These are phyloP conservation scores for Datisca glomerata DNA, from an alignment of 306 rosid species.

Conservation along the genomic window DNA sequence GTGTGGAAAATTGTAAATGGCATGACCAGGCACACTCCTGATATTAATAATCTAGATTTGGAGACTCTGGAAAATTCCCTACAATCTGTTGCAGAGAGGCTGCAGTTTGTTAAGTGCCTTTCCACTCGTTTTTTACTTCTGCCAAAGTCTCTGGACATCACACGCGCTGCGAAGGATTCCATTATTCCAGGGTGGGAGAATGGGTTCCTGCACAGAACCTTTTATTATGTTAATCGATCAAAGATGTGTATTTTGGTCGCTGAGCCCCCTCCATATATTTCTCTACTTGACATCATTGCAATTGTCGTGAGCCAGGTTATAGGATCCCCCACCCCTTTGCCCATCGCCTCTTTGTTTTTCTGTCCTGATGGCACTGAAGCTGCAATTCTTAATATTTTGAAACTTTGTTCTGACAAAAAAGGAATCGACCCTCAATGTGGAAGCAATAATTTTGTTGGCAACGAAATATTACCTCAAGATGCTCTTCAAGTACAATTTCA, in stretches of 20 bases:
- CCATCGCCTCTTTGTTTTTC: constrained; percentile 65
- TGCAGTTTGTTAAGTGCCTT: constrained; percentile 73
- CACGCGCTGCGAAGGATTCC: constrained; percentile 46
- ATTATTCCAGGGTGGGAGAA: constrained; percentile 59
- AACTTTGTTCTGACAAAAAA: constrained; percentile 73
- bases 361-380: constrained; percentile 85
- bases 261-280: constrained; percentile 75
- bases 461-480: constrained; percentile 77
- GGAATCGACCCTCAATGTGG: constrained; percentile 50
- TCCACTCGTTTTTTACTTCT: constrained; percentile 68
- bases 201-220: constrained; percentile 49
- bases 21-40: constrained; percentile 57
- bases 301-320: constrained; percentile 77
- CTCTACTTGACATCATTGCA: constrained; percentile 66
- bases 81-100: constrained; percentile 57
- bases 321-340: constrained; percentile 76
- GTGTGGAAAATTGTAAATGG: constrained; percentile 68
- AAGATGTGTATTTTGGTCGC: constrained; percentile 61
- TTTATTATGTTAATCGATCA: constrained; percentile 58
- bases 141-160: constrained; percentile 68
- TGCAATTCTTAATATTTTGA: constrained; percentile 57
- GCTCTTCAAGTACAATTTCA: constrained; percentile 88
- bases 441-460: constrained; percentile 53
- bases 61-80: constrained; percentile 31
- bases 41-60: constrained; percentile 31